These are phyloP conservation scores for Tirmania nivea DNA, from an alignment of 495 filamentous ascomycete species.

Conservation along the genomic window DNA sequence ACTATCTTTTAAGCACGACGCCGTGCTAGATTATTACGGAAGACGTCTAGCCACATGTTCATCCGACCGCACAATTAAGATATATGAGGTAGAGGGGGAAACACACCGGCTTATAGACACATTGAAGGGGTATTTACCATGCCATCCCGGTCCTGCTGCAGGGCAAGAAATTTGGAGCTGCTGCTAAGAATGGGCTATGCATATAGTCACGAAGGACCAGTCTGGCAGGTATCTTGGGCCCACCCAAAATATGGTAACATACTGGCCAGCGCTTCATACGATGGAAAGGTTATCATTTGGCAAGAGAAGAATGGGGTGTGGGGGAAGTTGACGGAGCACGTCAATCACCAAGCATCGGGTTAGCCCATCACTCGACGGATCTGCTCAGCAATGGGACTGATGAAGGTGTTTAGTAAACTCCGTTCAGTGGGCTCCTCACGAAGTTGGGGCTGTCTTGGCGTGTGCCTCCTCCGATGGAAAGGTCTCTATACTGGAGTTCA, in stretches of 20 bases:
- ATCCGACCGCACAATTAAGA: constrained; percentile 95
- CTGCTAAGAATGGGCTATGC: not conserved
- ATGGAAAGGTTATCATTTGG: constrained; percentile 97
- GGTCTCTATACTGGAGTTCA: constrained; percentile 85
- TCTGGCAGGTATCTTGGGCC: constrained; percentile 94
- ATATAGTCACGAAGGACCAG: constrained; percentile 71
- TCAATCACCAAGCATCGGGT: constrained; percentile 20
- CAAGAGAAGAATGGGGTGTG: constrained; percentile 39
- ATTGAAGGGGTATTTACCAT: constrained; percentile 52
- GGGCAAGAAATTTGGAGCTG: too few relatives aligned
- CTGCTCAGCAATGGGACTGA: not conserved
- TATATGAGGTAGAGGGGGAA: constrained; percentile 94
- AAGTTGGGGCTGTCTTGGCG: constrained; percentile 80
- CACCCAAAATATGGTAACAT: constrained; percentile 98
- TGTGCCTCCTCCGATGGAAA: constrained; percentile 85
- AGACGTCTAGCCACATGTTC: constrained; percentile 91
- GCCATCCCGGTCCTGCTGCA: too few relatives aligned
- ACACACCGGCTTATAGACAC: constrained; percentile 79
- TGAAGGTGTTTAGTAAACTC: constrained; percentile 44
- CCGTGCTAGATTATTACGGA: constrained; percentile 94
- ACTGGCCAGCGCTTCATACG: constrained; percentile 80
- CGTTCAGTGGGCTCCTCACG: constrained; percentile 90
- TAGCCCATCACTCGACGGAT: not conserved
- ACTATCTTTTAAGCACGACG: constrained; percentile 52
- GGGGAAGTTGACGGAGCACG: constrained; percentile 14